These are phyloP conservation scores for Cochlearia excelsa DNA, from an alignment of 345 rosid species.

Conservation along the genomic window DNA sequence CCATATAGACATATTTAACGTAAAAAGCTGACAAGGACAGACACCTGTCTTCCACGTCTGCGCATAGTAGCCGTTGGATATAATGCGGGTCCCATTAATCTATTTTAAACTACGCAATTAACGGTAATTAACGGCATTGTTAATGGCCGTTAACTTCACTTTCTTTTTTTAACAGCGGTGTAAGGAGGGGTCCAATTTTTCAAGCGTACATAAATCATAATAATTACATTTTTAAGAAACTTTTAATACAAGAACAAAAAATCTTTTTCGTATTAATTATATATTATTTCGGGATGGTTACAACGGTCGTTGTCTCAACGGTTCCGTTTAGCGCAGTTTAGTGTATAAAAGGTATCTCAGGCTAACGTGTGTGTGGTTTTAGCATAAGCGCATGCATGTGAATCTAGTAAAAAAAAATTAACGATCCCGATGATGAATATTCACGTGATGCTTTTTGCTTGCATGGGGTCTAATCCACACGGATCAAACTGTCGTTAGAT, in stretches of 20 bases:
- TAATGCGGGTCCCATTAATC: too few relatives aligned
- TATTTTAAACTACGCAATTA: too few relatives aligned
- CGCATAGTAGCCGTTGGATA: constrained; percentile 19
- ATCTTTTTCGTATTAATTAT: too few relatives aligned
- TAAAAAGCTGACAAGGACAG: constrained; percentile 10
- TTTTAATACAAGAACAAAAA: too few relatives aligned
- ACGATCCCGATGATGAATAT: constrained; percentile 42
- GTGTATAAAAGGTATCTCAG: rapidly evolving
- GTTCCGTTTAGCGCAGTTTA: constrained; percentile 7
- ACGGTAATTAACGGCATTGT: not conserved
- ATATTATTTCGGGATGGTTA: not conserved
- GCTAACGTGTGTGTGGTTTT: constrained; percentile 12
- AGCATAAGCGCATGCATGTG: constrained; percentile 27
- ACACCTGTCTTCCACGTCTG: constrained; percentile 9
- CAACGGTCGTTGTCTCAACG: constrained; percentile 23
- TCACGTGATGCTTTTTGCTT: constrained; percentile 39
- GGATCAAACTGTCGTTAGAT: constrained; percentile 1
- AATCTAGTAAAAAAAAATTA: constrained; percentile 14
- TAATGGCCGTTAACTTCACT: constrained; percentile 9
- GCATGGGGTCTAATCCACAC: constrained; percentile 21
- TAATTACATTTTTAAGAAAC: not conserved
- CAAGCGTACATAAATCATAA: constrained; percentile 31
- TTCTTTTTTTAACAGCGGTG: not conserved
- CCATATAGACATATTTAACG: too few relatives aligned
- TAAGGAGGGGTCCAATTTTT: constrained; percentile 23